phyloP scores from a whole-genome alignment of 2,329 filamentous ascomycete species.

The Geosmithia putterillii region DNA sequence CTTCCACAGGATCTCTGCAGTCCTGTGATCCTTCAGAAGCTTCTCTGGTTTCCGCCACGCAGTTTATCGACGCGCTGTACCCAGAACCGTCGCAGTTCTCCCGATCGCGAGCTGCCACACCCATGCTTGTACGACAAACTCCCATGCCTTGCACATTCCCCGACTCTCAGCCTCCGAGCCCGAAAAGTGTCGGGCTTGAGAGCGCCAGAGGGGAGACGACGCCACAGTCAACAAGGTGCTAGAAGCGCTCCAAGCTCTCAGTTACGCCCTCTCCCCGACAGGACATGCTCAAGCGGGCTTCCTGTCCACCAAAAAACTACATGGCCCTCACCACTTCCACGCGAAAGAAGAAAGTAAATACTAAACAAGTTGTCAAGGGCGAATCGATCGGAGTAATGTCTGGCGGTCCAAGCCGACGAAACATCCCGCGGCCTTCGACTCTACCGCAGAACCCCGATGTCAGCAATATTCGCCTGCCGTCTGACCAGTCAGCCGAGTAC shows the following conservation, averaged over 20 bases:
- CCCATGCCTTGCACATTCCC: conserved; percentile 6
- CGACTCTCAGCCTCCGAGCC: conserved; percentile 15
- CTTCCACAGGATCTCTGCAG: conserved; percentile 61
- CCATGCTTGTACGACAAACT: conserved; percentile 47
- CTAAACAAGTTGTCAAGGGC: conserved; percentile 37
- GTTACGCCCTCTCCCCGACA: not conserved
- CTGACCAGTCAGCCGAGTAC: conserved; percentile 58
- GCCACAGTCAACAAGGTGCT: conserved; percentile 12
- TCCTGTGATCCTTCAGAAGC: conserved; percentile 74
- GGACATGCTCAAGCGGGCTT: conserved; percentile 21
- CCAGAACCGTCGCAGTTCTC: conserved; percentile 47
- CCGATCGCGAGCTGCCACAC: conserved; percentile 56
- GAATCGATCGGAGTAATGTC: conserved; percentile 28
- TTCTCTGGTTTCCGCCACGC: conserved; percentile 57
- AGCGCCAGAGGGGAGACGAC: conserved; percentile 11
- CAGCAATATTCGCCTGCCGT: conserved; percentile 51
- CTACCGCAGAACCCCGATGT: conserved; percentile 67
- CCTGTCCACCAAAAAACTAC: conserved; percentile 12
- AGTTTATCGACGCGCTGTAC: conserved; percentile 71
- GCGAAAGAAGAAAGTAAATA: conserved; percentile 24
- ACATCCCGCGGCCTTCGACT: conserved; percentile 55
- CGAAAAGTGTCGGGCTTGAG: conserved; percentile 33
- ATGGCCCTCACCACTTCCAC: conserved; percentile 34
- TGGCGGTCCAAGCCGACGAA: conserved; percentile 36
- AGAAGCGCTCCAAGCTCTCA: conserved; percentile 10